Evolutionary conservation across 192 early-diverging fungal genomes (phyloP), one percentile per base, ranked within the genome.

Genomic region (Phycomyces blakesleeanus): DNA sequence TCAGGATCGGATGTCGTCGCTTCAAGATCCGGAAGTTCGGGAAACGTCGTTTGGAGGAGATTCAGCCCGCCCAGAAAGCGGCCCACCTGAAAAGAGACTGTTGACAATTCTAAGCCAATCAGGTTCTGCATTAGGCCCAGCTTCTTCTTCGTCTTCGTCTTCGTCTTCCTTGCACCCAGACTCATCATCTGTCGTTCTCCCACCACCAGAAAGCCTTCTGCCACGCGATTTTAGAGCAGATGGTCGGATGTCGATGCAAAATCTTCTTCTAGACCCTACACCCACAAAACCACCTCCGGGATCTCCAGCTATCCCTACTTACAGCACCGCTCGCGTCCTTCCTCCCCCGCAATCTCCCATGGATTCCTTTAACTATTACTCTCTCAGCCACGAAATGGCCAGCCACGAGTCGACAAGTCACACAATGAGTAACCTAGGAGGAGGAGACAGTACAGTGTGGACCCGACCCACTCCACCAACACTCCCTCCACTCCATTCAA

Each of bases 181-280:
- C n/a, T n/a, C n/a, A n/a, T n/a, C 44, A 47, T 11, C 44, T 47
- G 44, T 47, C 18, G 44, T 47, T 11, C 44, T 47, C 3, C 44
- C 44, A 18, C 44, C 44, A 3, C 44, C 44, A 47, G 44, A 47
- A 11, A 47, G 44, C 11, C 18, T 47, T n/a, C 44, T 47, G 5
- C 12, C 29, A 34, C 29, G 44, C 12, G 44, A 47, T 12, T 47
- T n/a, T 18, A 47, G 44, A 18, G 44, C 44, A 47, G 18, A 14
- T n/a, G 44, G 18, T 47, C 44, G 44, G 12, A 61, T 61, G 59
- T 61, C 59, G 8, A 61, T 61, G 59, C 47, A 50, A 37, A 61
- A 61, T 27, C 49, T 61, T 21, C 24, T 61, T 24, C 37, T 51
- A 5, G 27, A 34, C 20, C 29, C 37, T 37, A 18, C 55, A 15